Percentiles rank a stretch among this genome's conserved stretches.
phyloP scores from a whole-genome alignment of 148 eudicot genomes.

The Drosera capensis region DNA sequence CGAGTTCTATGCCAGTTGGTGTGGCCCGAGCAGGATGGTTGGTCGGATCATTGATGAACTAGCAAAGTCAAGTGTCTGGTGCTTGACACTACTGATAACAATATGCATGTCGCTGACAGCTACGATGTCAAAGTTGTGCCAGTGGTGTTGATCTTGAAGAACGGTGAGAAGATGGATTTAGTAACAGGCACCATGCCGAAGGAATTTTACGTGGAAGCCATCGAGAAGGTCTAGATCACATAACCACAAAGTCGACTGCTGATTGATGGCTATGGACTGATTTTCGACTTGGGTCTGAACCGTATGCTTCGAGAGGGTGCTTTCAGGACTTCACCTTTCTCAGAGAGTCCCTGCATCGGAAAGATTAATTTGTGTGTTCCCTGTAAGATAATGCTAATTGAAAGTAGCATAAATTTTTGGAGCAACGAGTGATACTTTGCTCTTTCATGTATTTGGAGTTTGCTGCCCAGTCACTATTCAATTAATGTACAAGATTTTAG shows the following conservation, averaged over 20 bases:
- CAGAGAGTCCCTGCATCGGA: no score
- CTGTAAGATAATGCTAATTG: no score
- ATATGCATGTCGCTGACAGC: constrained; percentile 40
- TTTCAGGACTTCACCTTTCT: no score
- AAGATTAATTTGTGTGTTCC: no score
- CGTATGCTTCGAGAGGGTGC: no score
- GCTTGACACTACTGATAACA: constrained; percentile 51
- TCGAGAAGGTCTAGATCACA: constrained; percentile 47
- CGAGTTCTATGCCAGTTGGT: constrained; percentile 93
- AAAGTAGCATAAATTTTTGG: no score
- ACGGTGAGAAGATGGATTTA: constrained; percentile 44
- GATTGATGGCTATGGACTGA: no score
- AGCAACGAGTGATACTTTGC: no score
- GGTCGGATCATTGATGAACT: constrained; percentile 90
- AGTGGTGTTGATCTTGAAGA: constrained; percentile 75
- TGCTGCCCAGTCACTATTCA: no score
- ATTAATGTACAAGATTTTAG: no score
- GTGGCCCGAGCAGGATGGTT: constrained; percentile 97
- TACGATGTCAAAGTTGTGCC: constrained; percentile 83
- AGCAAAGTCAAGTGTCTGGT: constrained; percentile 50
- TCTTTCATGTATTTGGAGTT: no score
- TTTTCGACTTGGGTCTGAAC: no score
- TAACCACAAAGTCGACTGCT: constrained; percentile 1
- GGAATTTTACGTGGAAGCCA: constrained; percentile 73
- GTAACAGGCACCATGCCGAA: constrained; percentile 94